Conservation (phyloP, 805 yeast species). For the Ascoidea asiatica region DNA sequence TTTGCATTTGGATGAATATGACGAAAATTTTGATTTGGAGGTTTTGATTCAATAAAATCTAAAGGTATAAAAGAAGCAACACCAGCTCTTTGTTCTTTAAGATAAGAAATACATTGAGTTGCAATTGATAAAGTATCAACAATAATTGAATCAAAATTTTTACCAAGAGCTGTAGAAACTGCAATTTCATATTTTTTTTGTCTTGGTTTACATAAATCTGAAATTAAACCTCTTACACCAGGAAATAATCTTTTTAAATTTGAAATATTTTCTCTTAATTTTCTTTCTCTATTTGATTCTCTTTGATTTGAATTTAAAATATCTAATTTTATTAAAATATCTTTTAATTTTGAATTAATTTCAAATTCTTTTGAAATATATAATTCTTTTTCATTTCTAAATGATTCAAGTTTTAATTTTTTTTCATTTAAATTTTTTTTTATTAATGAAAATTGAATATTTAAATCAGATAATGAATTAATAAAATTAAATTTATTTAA, state of each 20-base stretch:
- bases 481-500: constrained; percentile 18
- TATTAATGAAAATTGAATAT: constrained; percentile 16
- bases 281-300: constrained; percentile 59
- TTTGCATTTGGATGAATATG: constrained; percentile 37
- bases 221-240: constrained; percentile 71
- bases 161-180: constrained; percentile 64
- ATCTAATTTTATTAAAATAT: constrained; percentile 44
- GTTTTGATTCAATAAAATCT: constrained; percentile 51
- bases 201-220: constrained; percentile 68
- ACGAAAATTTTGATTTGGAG: constrained; percentile 41
- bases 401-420: constrained; percentile 24
- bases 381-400: constrained; percentile 25
- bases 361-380: constrained; percentile 37
- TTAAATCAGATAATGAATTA: constrained; percentile 12
- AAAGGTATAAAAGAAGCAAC: constrained; percentile 80
- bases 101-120: constrained; percentile 58
- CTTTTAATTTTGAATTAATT: constrained; percentile 50
- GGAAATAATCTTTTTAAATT: constrained; percentile 64
- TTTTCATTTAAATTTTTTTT: constrained; percentile 25
- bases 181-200: constrained; percentile 64
- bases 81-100: constrained; percentile 80
- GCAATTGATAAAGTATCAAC: constrained; percentile 66
- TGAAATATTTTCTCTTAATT: constrained; percentile 58
- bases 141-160: constrained; percentile 66
- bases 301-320: constrained; percentile 66